phyloP scores from a whole-genome alignment of 2,329 filamentous ascomycete species.

The Colletotrichum ledebouriae region DNA sequence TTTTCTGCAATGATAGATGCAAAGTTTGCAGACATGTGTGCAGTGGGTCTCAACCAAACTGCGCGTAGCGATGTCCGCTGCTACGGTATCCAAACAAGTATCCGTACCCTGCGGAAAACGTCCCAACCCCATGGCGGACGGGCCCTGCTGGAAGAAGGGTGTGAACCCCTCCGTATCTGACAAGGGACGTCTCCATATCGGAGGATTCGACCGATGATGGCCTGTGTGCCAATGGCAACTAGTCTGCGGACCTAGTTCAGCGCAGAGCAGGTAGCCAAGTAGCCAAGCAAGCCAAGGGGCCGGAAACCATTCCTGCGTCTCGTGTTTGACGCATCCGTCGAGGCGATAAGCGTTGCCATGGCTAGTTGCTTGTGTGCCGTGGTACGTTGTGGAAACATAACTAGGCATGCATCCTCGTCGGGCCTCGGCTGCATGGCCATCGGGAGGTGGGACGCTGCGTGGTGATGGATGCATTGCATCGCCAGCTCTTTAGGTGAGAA shows the following conservation, averaged over 20 bases:
- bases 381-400: constrained; percentile 1
- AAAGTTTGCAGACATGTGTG: neutral
- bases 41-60: constrained; percentile 2
- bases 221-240: constrained; percentile 22
- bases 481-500: constrained; percentile 4
- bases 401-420: constrained; percentile 2
- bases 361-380: constrained; percentile 22
- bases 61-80: neutral
- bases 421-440: constrained; percentile 8
- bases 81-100: constrained; percentile 15
- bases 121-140: constrained; percentile 34
- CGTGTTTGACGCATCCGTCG: constrained; percentile 9
- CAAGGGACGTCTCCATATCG: constrained; percentile 29
- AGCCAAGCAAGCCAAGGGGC: constrained; percentile 29
- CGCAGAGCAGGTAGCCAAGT: neutral
- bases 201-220: constrained; percentile 27
- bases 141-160: constrained; percentile 20
- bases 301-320: constrained; percentile 15
- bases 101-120: constrained; percentile 34
- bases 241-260: neutral
- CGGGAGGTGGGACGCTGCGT: constrained; percentile 37
- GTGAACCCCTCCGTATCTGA: constrained; percentile 24
- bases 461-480: constrained; percentile 32
- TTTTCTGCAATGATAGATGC: constrained; percentile 18
- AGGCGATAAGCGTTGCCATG: constrained; percentile 25